Evolutionary conservation across 163 green algal species (phyloP), one percentile per base, ranked within the genome.

Genomic region (Volvox carteri): DNA sequence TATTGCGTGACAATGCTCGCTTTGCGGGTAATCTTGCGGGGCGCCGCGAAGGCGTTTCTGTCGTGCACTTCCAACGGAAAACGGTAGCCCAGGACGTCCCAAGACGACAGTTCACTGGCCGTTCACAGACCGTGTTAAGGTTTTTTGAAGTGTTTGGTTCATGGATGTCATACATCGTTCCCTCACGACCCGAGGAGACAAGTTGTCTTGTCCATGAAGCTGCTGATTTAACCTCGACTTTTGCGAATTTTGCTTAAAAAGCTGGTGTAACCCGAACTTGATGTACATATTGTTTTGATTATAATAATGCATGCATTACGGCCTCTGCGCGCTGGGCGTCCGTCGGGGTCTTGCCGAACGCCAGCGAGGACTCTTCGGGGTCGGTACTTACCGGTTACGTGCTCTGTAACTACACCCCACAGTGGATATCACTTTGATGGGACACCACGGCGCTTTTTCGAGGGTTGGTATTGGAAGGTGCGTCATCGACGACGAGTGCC

Each of bases 401-500:
- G n/a, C 11, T 72, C 67, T 19, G 83, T 88, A 19, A 81, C 50
- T 0, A 96, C 93, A 3, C 96, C 96, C 0, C 96, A 98, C 86
- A 95, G 92, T 23, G 96, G 96, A 4, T 99, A 99, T 78, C 98
- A 99, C 76, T 99, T 92, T 39, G 96, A 98, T 87, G 96, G 96
- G 74, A 91, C 65, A 0, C 72, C 77, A 0, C 65, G 97, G 11
- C 87, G 96, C 0, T 99, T 99, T 90, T 99, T 99, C 89, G 98
- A 99, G 87, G 97, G 98, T 6, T 99, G 98, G 98, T 99, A 99
- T 90, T 99, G 96, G 87, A 97, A 97, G 92, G 95, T 97, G 9
- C 83, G 90, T 14, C n/a, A n/a, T n/a, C n/a, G n/a, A n/a, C n/a
- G n/a, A n/a, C n/a, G 39, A 78, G 39, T 18, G 33, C 14, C 35